Base-by-base conservation (phyloP, 352 stramenopile genomes). In the Globisporangium perplexum region DNA sequence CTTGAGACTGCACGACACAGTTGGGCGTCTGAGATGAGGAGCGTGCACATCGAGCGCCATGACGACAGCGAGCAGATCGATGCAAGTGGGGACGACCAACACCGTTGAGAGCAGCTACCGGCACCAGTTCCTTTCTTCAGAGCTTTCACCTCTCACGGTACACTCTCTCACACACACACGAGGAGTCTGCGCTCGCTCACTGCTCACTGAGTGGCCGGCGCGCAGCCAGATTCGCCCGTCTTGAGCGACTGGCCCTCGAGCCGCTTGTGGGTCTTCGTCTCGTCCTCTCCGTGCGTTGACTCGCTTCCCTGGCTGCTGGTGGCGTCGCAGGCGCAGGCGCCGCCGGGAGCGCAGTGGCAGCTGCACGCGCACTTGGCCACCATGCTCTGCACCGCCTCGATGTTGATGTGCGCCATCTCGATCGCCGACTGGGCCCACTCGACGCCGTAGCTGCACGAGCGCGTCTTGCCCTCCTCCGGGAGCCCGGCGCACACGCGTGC, bases 351-450 rank as follows among this genome's bases (percentile, higher is more conserved):
- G 42, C 56, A 22, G 26, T 66, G 55, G 38, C 57, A 60, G 30
- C 55, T 31, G 46, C 44, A 66, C 14, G 15, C 20, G 26, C 60
- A 64, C n/a, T 31, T 44, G 5, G 41, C 41, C 22, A 52, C 33
- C 36, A 59, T 47, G 7, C 38, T 22, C 7, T 36, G 20, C 6
- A 28, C 7, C 35, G 52, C 45, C 28, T 59, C 45, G 26, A 36
- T 50, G 41, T 67, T 67, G 18, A 96, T 64, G 26, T 91, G 60
- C 3, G 84, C 89, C 90, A 97, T 97, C 71, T 96, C 83, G 15
- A 97, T 86, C 12, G 88, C 88, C 33, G 86, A 95, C 59, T 93
- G 93, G n/a, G 81, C 90, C 87, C 87, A 97, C 52, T 93, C 85
- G 14, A 89, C 62, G 17, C 89, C 88, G 62, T 96, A 88, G 63